Conservation (phyloP, 768 basidiomycete genomes). For the Boletus pseudo-olivaceus region DNA sequence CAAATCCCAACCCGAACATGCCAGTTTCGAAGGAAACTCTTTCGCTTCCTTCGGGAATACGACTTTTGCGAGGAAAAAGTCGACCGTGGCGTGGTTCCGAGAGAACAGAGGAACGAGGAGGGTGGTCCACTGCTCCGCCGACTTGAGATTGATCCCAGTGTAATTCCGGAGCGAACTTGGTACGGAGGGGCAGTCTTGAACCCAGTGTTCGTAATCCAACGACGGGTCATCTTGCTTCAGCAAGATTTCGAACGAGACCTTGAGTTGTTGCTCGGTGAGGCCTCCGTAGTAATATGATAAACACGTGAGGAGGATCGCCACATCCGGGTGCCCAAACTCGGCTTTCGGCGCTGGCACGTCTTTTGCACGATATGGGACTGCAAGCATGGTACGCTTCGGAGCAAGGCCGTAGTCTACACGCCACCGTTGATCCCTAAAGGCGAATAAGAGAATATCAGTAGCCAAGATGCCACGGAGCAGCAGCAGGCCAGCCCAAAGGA, state of each 20-base stretch:
- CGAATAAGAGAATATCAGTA: slow-evolving; percentile 38
- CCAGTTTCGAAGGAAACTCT: slow-evolving; percentile 45
- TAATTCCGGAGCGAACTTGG: too few relatives aligned
- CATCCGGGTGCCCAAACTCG: slow-evolving; percentile 54
- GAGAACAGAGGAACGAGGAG: slow-evolving; percentile 35
- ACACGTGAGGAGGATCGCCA: slow-evolving; percentile 43
- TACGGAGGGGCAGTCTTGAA: slow-evolving; percentile 12
- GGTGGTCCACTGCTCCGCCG: slow-evolving; percentile 31
- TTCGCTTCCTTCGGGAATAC: slow-evolving; percentile 52
- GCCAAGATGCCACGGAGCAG: slow-evolving; percentile 45
- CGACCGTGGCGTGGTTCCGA: slow-evolving; percentile 36
- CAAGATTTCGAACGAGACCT: slow-evolving; percentile 36
- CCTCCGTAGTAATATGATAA: slow-evolving; percentile 50
- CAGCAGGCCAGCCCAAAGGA: slow-evolving; percentile 37
- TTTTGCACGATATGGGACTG: slow-evolving; percentile 54
- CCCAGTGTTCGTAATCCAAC: slow-evolving; percentile 40
- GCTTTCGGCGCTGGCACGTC: slow-evolving; percentile 44
- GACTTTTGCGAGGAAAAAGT: slow-evolving; percentile 44
- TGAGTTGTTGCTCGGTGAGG: slow-evolving; percentile 37
- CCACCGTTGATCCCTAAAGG: slow-evolving; percentile 41
- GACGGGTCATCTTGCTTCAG: slow-evolving; percentile 39
- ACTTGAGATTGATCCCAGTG: slow-evolving; percentile 44
- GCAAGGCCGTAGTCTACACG: slow-evolving; percentile 52
- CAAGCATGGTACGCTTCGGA: slow-evolving; percentile 39
- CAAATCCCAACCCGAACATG: slow-evolving; percentile 53